phyloP scores from a whole-genome alignment of 2,329 filamentous ascomycete species.

The Tothia fuscella region DNA sequence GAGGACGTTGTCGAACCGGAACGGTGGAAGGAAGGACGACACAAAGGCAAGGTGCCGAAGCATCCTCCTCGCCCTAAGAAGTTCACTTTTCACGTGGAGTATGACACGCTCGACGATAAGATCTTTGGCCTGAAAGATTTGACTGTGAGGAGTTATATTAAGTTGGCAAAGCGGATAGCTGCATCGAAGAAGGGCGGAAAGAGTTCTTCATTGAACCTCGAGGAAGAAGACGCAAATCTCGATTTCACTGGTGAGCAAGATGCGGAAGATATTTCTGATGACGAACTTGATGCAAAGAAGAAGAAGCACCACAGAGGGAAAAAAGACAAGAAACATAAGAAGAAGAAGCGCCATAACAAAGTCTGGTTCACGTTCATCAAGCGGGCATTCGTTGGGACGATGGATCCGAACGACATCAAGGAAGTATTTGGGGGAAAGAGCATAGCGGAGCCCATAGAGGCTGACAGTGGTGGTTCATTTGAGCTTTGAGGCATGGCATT shows the following conservation, averaged over 20 bases:
- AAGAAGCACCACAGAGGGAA: constrained; percentile 34
- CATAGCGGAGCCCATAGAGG: neutral
- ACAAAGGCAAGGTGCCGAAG: constrained; percentile 37
- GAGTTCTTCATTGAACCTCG: neutral
- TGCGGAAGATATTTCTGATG: constrained; percentile 16
- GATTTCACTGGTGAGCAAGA: constrained; percentile 7
- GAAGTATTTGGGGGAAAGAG: constrained; percentile 21
- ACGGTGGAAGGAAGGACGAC: constrained; percentile 54
- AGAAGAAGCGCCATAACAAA: constrained; percentile 40
- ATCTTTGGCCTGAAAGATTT: constrained; percentile 68
- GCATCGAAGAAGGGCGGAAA: constrained; percentile 14
- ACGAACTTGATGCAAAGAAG: constrained; percentile 21
- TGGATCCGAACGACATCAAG: constrained; percentile 52
- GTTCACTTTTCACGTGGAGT: constrained; percentile 73
- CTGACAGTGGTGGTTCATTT: neutral
- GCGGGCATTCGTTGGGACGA: constrained; percentile 68
- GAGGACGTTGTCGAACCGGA: constrained; percentile 18
- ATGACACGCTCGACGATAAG: constrained; percentile 67
- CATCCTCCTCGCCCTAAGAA: constrained; percentile 44
- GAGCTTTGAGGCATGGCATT: neutral
- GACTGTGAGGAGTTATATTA: constrained; percentile 69
- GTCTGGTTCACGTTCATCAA: constrained; percentile 67
- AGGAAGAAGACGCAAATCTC: no score
- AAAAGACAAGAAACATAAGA: constrained; percentile 38
- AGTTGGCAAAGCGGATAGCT: constrained; percentile 70